Evolutionary conservation across 1,284 basidiomycete genomes (phyloP).

Genomic region (Baeospora myosura): DNA sequence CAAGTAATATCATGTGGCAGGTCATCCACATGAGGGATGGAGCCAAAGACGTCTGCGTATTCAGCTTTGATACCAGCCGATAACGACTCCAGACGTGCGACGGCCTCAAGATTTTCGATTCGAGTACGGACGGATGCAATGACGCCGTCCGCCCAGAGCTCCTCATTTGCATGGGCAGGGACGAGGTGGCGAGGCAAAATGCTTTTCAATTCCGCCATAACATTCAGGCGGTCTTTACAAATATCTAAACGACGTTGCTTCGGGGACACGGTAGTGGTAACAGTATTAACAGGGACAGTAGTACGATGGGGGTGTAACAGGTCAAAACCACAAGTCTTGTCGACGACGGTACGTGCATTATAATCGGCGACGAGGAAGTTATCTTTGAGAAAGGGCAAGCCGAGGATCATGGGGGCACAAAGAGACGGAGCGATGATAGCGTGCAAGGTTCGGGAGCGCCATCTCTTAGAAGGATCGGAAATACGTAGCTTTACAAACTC

Average conservation of each 20-base stretch:
- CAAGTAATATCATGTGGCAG: slow-evolving; percentile 15
- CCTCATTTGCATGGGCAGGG: background rate
- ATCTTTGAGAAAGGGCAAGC: slow-evolving; percentile 16
- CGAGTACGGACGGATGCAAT: background rate
- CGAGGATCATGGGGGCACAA: slow-evolving; percentile 16
- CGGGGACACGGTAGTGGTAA: background rate
- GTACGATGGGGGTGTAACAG: slow-evolving; percentile 11
- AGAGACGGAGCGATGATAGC: slow-evolving; percentile 13
- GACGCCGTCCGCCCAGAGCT: background rate
- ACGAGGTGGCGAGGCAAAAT: background rate
- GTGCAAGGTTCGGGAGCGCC: slow-evolving; percentile 2
- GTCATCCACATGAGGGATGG: slow-evolving; percentile 13
- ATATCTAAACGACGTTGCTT: background rate
- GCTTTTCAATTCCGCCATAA: background rate
- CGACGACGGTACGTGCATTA: slow-evolving; percentile 11
- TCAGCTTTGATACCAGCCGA: background rate
- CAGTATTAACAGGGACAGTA: background rate
- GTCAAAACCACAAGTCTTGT: slow-evolving; percentile 14
- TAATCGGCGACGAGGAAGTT: slow-evolving; percentile 20
- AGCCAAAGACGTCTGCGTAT: background rate
- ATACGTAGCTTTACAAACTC: slow-evolving; percentile 4
- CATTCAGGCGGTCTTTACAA: background rate
- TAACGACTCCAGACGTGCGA: background rate
- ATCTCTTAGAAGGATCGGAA: slow-evolving; percentile 2
- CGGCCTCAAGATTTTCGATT: background rate